Evolutionary conservation across 129 eudicot species (phyloP).

Genomic region (Centrapalus pauciflorus): DNA sequence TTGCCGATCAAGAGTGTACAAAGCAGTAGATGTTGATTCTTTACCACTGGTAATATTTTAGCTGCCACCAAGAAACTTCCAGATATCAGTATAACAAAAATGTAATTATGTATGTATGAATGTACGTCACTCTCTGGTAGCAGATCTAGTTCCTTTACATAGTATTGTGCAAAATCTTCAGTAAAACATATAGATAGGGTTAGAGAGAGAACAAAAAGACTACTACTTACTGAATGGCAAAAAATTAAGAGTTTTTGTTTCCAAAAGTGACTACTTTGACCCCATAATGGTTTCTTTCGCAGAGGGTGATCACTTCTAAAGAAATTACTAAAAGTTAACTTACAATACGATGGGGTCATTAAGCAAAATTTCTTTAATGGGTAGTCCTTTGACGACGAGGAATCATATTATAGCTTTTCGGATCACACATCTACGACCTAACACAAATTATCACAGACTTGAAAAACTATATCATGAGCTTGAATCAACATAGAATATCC

Average conservation of each 20-base stretch:
- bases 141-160: background rate
- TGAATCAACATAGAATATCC: background rate
- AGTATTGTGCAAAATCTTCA: background rate
- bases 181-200: background rate
- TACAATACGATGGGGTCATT: too few species aligned
- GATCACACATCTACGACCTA: background rate
- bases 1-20: conserved; percentile 99
- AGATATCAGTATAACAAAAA: conserved; percentile 1
- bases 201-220: too few species aligned
- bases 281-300: too few species aligned
- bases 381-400: background rate
- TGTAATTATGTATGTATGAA: background rate
- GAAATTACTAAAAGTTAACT: too few species aligned
- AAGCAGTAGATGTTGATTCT: conserved; percentile 94
- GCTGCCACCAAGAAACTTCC: conserved; percentile 50
- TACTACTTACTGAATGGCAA: too few species aligned
- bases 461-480: background rate
- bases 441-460: background rate
- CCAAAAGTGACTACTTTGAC: too few species aligned
- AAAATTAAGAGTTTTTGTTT: too few species aligned
- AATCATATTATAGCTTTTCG: background rate
- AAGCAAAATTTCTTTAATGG: too few species aligned
- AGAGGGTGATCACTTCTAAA: too few species aligned
- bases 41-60: conserved; percentile 89
- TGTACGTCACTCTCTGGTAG: background rate